Evolutionary conservation across 2,329 filamentous ascomycete species (phyloP), one percentile per base, ranked within the genome.

Genomic region (Canariomyces notabilis): DNA sequence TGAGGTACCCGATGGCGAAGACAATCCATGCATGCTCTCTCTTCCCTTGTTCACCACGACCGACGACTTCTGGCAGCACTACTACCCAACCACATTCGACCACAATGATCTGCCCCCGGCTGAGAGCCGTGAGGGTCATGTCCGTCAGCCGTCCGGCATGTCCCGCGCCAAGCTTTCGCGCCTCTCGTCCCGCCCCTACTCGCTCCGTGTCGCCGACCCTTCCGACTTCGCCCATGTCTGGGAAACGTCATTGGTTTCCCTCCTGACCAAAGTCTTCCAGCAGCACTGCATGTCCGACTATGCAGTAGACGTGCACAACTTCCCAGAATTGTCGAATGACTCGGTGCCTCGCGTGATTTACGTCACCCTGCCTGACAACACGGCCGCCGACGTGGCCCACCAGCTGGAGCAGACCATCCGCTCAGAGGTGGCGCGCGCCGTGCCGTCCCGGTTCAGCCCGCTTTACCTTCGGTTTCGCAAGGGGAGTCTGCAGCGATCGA

Each of bases 261-360:
- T 34, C n/a, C 44, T 54, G 7, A 20, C 32, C 34, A 39, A 44
- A 3, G 26, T 49, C 5, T 41, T 54, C 29, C 40, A 48, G 32
- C 18, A 19, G 16, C 23, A 47, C 41, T 50, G 45, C 42, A 41
- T n/a, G 4, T 22, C 36, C 8, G 46, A 54, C 31, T 51, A 49
- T 19, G 44, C 51, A 19, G 36, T 51, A 4, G 51, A 49, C 33
- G 49, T 51, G 16, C 46, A 54, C 46, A 51, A 48, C 46, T 54
- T 54, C 26, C 46, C 51, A 1, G 51, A 51, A 20, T n/a, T 45
- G 18, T 44, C 36, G 11, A 40, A 32, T 18, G 37, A 49, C 3
- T 43, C 43, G 12, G 45, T 50, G 32, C 51, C 48, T 8, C 23
- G 48, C 12, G 45, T 51, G 15, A 51, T 53, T 12, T 49, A 44